These are phyloP conservation scores for Aegilops sharonensis DNA, from an alignment of 176 grass and related monocot genomes.

Conservation along the genomic window DNA sequence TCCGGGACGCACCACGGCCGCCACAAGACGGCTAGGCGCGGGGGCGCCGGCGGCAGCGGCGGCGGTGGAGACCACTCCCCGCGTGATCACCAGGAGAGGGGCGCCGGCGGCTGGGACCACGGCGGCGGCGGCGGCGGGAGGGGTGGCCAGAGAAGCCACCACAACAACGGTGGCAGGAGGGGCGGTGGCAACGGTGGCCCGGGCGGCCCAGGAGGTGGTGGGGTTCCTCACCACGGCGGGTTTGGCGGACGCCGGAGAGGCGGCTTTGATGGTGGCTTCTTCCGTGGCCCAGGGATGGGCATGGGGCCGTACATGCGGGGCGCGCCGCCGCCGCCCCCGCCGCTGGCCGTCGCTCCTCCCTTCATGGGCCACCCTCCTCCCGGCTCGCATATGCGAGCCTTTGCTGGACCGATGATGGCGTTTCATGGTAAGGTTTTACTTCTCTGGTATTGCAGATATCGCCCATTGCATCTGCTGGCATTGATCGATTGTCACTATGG, in stretches of 20 bases:
- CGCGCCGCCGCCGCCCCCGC: conserved; percentile 30
- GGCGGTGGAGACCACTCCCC: conserved; percentile 34
- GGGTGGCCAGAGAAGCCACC: conserved; percentile 26
- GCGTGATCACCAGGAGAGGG: conserved; percentile 28
- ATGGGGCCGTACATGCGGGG: conserved; percentile 43
- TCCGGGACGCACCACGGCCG: conserved; percentile 24
- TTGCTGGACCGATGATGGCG: conserved; percentile 32
- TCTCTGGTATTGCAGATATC: neutral
- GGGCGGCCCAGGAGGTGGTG: neutral
- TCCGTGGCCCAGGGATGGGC: conserved; percentile 29
- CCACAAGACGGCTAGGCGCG: conserved; percentile 38
- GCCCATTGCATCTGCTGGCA: neutral
- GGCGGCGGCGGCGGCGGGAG: neutral
- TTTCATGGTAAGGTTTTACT: conserved; percentile 47
- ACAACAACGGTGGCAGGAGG: conserved; percentile 16
- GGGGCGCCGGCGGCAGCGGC: neutral
- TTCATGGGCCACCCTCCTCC: conserved; percentile 49
- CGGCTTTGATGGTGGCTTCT: conserved; percentile 45
- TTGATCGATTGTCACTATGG: neutral
- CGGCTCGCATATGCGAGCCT: conserved; percentile 25
- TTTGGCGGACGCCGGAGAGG: conserved; percentile 36
- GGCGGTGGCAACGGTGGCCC: neutral
- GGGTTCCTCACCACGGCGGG: conserved; percentile 13
- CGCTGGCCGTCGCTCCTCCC: conserved; percentile 25
- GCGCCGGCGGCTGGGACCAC: conserved; percentile 35